Evolutionary conservation across 768 basidiomycete genomes (phyloP), one percentile per base, ranked within the genome.

Genomic region (Fibroporia radiculosa): DNA sequence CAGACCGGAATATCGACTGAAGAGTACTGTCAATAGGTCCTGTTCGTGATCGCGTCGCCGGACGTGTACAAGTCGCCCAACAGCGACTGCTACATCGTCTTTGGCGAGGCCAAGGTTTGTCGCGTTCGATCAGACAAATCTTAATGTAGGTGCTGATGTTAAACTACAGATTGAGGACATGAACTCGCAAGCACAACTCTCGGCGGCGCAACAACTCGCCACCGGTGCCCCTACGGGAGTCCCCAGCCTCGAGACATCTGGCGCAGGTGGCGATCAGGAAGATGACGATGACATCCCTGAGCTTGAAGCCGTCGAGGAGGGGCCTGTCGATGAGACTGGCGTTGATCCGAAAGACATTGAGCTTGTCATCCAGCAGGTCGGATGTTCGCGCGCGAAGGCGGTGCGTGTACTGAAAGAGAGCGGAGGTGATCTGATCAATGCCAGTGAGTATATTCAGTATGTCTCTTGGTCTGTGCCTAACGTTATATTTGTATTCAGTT

Each of bases 21-120:
- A 34, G 6, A 26, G 39, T 20, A 16, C 19, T 14, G 8, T 10
- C 18, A 6, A 14, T 56, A 90, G 86, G 71, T 95, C 51, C 80
- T 98, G 50, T 88, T 97, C 62, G 93, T 97, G 48, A 77, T 99
- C 56, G 80, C 89, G 43, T 72, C 83, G 40, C 96, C 96, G 28
- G 96, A 99, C 53, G 96, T 99, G 43, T 99, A 88, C 82, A 97
- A 97, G 75, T 92, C 89, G 40, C 82, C 86, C 33, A 93, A 91
- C 70, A 92, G 90, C 62, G 96, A 99, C 69, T 91, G 87, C 68
- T 97, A 99, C 75, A 91, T 99, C 62, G 93, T 99, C 52, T 99
- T 98, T 58, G 96, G 96, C 52, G 96, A 98, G 74, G 93, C 89
- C 44, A 92, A 92, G 80, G 84, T 84, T 37, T 49, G 57, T n/a